These are phyloP conservation scores for Nannochloropsis oceanica DNA, from an alignment of 108 stramenopile species.

Conservation along the genomic window DNA sequence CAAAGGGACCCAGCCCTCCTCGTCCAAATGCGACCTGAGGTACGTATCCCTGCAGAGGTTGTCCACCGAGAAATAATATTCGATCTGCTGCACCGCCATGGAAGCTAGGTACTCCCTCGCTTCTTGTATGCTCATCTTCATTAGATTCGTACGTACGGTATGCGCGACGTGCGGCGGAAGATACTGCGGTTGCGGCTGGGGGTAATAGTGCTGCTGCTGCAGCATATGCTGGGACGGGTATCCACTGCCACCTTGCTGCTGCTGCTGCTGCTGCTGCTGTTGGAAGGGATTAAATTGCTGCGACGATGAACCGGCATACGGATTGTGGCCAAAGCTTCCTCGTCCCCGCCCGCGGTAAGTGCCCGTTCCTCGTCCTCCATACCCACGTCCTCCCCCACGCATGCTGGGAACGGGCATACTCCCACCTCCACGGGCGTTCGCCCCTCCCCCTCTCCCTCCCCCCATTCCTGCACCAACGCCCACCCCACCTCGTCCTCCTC, in stretches of 20 bases:
- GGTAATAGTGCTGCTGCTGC: background rate
- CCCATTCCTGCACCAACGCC: background rate
- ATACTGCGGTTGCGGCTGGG: background rate
- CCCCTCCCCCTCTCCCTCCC: background rate
- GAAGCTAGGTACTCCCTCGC: slow-evolving; percentile 21
- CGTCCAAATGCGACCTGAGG: slow-evolving; percentile 38
- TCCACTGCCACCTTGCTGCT: background rate
- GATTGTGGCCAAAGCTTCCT: background rate
- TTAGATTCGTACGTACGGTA: background rate
- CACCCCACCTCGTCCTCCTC: background rate
- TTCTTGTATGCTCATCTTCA: background rate
- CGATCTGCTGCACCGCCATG: slow-evolving; percentile 33
- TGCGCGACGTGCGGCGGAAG: background rate
- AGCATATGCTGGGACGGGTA: background rate
- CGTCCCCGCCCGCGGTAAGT: background rate
- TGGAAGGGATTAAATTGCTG: background rate
- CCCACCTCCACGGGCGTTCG: background rate
- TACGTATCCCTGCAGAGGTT: slow-evolving; percentile 34
- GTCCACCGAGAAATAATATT: slow-evolving; percentile 41
- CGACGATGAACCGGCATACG: background rate
- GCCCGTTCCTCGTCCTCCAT: background rate
- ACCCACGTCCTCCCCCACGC: background rate
- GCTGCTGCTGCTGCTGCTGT: background rate
- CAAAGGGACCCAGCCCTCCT: slow-evolving; percentile 24
- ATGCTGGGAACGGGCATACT: background rate